These are phyloP conservation scores for Colletotrichum plurivorum DNA, from an alignment of 2,329 filamentous ascomycete species.

Conservation along the genomic window DNA sequence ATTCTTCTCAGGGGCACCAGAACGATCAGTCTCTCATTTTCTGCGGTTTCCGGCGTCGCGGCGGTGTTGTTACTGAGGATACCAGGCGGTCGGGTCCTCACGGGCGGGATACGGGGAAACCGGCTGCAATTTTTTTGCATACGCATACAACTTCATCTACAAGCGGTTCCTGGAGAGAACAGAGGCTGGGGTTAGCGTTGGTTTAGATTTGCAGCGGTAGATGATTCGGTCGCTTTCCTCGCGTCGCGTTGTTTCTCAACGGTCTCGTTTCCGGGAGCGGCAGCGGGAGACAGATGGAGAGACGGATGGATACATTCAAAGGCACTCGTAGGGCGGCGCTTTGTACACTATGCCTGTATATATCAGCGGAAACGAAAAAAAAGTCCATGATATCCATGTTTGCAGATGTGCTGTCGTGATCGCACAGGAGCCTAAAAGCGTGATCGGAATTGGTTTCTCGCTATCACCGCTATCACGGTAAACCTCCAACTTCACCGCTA, in stretches of 20 bases:
- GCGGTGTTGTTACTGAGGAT: conserved; percentile 33
- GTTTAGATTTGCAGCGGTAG: conserved; percentile 25
- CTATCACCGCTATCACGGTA: no score
- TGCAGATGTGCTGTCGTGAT: background rate
- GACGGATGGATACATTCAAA: conserved; percentile 21
- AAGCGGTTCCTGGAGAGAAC: conserved; percentile 30
- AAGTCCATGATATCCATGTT: background rate
- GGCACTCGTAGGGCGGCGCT: conserved; percentile 26
- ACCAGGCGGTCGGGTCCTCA: conserved; percentile 31
- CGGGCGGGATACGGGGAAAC: conserved; percentile 16
- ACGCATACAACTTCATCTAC: conserved; percentile 34
- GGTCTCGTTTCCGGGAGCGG: conserved; percentile 18
- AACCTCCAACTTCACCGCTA: no score
- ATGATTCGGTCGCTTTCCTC: conserved; percentile 29
- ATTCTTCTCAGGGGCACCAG: background rate
- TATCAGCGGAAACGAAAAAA: conserved; percentile 36
- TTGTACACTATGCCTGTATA: conserved; percentile 40
- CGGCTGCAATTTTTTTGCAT: conserved; percentile 35
- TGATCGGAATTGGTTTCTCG: no score
- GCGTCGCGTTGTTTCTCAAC: conserved; percentile 8
- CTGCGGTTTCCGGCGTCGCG: conserved; percentile 34
- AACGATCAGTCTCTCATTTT: conserved; percentile 11
- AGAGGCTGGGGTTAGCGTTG: conserved; percentile 28
- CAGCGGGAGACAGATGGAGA: background rate
- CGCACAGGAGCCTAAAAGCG: no score